phyloP scores from a whole-genome alignment of 192 early-diverging fungal species.

The Coemansia sp. region DNA sequence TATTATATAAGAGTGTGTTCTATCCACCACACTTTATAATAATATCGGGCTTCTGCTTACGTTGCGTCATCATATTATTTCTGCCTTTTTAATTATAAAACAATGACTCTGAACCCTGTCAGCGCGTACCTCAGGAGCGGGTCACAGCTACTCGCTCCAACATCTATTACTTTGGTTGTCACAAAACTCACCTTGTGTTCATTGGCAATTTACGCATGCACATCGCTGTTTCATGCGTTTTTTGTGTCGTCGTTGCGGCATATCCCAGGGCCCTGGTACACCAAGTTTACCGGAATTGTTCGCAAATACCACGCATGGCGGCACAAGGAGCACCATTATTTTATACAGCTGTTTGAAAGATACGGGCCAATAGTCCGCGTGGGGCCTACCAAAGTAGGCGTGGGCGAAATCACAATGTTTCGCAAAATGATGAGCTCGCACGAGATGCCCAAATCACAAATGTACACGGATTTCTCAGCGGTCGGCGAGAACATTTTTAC shows the following conservation, averaged over 20 bases:
- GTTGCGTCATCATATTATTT: too few species aligned
- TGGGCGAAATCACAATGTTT: conserved; percentile 22
- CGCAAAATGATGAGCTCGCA: conserved; percentile 24
- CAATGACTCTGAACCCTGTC: too few species aligned
- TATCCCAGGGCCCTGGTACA: conserved; percentile 36
- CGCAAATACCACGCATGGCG: conserved; percentile 33
- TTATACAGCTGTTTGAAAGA: conserved; percentile 10
- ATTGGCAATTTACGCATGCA: background rate
- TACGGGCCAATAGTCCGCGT: conserved; percentile 32
- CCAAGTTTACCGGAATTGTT: conserved; percentile 15
- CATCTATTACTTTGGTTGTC: too few species aligned
- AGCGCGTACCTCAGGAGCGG: too few species aligned
- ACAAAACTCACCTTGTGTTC: too few species aligned
- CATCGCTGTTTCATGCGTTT: background rate
- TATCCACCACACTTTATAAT: too few species aligned
- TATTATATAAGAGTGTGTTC: too few species aligned
- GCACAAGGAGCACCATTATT: conserved; percentile 22
- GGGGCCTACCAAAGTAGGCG: conserved; percentile 15
- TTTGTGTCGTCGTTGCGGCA: conserved; percentile 10
- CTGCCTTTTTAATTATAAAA: too few species aligned
- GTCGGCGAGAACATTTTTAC: conserved; percentile 33
- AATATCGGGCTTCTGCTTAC: too few species aligned
- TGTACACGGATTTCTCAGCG: conserved; percentile 27
- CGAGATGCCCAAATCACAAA: conserved; percentile 21
- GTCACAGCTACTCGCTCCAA: too few species aligned